Base-by-base conservation (phyloP, 2,329 filamentous ascomycete genomes). In the Sporothrix brunneoviolacea region DNA sequence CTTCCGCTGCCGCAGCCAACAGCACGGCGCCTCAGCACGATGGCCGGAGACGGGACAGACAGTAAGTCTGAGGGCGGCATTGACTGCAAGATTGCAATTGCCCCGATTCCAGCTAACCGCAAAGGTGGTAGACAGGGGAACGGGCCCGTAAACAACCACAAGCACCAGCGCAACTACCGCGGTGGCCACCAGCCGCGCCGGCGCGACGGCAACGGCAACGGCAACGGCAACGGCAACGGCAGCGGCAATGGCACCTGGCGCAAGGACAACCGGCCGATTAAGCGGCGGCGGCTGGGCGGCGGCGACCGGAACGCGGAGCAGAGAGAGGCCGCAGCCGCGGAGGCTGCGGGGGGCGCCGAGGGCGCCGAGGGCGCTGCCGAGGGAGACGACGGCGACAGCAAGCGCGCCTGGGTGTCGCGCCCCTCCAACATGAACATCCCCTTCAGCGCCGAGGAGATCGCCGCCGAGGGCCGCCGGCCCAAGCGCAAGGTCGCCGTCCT, bases 401-500 rank as follows among this genome's bases (percentile, higher is more conserved):
- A 22, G 19, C 4, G 16, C 6, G 15, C 18, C 10, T 40, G 37
- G 33, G 40, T 13, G 33, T 33, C 46, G 5, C 61, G 65, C 19
- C 68, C 70, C 4, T 77, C 81, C 53, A 80, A 83, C 56, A 73
- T 72, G 69, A 69, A 62, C 63, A 79, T 80, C 52, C 70, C 73
- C 35, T 82, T 82, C 59, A 69, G 71, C 48, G 79, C 87, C 60
- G 89, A 93, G 57, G 91, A 96, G 69, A 91, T 96, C 59, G 88
- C 86, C 12, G 82, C 83, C 41, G 93, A 98, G 66, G 84, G 85
- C 64, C 83, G 91, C 57, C 54, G 54, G 35, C 93, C 93, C 21
- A 98, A 98, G 77, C 84, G 88, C 68, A 98, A 98, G 73, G 91
- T 96, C 44, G 93, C 91, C 36, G 90, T 98, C 28, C 73, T 97